Conservation (phyloP, 192 early-diverging fungal species). For the Backusella liffmaniae region DNA sequence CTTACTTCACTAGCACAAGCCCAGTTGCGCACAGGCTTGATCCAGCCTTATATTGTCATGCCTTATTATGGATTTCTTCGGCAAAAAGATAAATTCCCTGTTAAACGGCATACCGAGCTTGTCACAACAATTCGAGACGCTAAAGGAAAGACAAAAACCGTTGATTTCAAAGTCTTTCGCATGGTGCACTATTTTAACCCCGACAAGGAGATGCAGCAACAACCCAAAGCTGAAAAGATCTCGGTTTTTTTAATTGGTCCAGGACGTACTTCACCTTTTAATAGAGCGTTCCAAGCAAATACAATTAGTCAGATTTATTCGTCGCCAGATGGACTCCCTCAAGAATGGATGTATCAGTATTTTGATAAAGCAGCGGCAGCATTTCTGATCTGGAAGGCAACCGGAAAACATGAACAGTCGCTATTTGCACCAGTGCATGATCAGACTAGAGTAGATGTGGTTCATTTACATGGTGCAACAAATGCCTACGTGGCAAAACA, state of each 20-base stretch:
- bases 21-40: slow-evolving; percentile 36
- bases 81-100: slow-evolving; percentile 18
- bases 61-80: slow-evolving; percentile 50
- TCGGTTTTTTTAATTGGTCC: slow-evolving; percentile 54
- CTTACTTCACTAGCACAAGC: slow-evolving; percentile 48
- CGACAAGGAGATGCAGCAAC: not conserved
- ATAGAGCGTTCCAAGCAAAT: slow-evolving; percentile 41
- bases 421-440: slow-evolving; percentile 39
- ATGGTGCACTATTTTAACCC: slow-evolving; percentile 29
- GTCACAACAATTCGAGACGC: slow-evolving; percentile 39
- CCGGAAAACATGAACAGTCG: slow-evolving; percentile 43
- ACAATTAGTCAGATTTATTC: slow-evolving; percentile 44
- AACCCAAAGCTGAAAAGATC: slow-evolving; percentile 9
- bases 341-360: slow-evolving; percentile 58
- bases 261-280: slow-evolving; percentile 40
- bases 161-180: slow-evolving; percentile 38
- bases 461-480: slow-evolving; percentile 57
- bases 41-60: slow-evolving; percentile 48
- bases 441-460: slow-evolving; percentile 44
- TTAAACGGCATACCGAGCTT: slow-evolving; percentile 25
- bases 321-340: slow-evolving; percentile 45
- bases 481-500: slow-evolving; percentile 51
- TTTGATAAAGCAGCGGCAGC: slow-evolving; percentile 53
- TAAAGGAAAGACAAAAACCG: slow-evolving; percentile 20
- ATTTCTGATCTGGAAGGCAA: slow-evolving; percentile 42